A percentile compares a stretch with the other conserved stretches of the same genome.
These are phyloP conservation scores for Hirschioporus abietinus DNA, from an alignment of 768 basidiomycete species.

Conservation along the genomic window DNA sequence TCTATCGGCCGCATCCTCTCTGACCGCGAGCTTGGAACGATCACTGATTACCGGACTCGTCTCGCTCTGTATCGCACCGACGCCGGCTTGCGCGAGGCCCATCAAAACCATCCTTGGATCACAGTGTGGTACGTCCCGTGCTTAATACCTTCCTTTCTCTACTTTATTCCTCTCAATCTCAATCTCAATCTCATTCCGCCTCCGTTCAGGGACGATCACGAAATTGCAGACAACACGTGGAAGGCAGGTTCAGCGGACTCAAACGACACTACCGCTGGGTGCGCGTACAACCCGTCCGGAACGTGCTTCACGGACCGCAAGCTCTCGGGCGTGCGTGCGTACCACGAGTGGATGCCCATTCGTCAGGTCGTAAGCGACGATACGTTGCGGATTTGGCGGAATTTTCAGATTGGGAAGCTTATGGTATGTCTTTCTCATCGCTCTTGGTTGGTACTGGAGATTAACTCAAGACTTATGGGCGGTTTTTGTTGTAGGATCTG, in stretches of 20 bases:
- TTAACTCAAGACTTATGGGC: not conserved
- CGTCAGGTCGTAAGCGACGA: constrained; percentile 26
- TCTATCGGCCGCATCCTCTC: constrained; percentile 44
- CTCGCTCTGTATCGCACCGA: constrained; percentile 51
- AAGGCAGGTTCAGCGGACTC: constrained; percentile 21
- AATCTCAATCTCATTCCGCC: not conserved
- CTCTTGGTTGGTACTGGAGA: not conserved
- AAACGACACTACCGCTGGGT: constrained; percentile 23
- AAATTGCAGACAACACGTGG: constrained; percentile 26
- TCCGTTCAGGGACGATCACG: constrained; percentile 16
- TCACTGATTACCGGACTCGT: constrained; percentile 50
- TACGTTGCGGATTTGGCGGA: constrained; percentile 24
- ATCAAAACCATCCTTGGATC: constrained; percentile 49
- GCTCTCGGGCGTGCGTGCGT: constrained; percentile 22
- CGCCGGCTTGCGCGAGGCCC: constrained; percentile 39
- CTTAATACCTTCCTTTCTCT: not conserved
- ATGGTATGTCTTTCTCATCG: constrained; percentile 8
- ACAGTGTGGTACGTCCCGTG: constrained; percentile 38
- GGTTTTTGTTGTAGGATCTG: constrained; percentile 12
- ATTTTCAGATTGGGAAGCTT: constrained; percentile 26
- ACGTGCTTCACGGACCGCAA: constrained; percentile 23
- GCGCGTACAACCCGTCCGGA: constrained; percentile 12
- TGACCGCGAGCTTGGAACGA: constrained; percentile 51
- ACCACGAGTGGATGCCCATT: constrained; percentile 25
- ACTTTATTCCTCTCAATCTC: not conserved